Percentiles rank a stretch among this genome's conserved stretches.
These are phyloP conservation scores for Ceratobasidium sp. DNA, from an alignment of 1,284 basidiomycete genomes.

Conservation along the genomic window DNA sequence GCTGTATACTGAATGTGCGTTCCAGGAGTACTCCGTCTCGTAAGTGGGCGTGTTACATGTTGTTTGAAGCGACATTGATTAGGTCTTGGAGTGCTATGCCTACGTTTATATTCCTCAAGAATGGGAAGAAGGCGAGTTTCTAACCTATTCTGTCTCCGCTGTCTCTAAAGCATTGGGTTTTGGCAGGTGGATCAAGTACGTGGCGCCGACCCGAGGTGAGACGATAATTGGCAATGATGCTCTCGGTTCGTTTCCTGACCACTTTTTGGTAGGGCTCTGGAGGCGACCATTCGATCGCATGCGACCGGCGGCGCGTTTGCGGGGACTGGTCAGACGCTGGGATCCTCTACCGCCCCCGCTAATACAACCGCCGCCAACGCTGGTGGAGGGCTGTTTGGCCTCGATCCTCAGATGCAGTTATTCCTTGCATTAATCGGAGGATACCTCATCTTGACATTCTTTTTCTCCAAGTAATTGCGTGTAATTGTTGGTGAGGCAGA, in stretches of 20 bases:
- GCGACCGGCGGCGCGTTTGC: conserved; percentile 57
- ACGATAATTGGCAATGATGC: conserved; percentile 18
- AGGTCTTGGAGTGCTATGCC: conserved; percentile 58
- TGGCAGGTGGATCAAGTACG: conserved; percentile 62
- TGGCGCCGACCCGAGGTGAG: conserved; percentile 70
- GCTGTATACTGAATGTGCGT: background rate
- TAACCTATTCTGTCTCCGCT: background rate
- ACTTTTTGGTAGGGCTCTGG: conserved; percentile 57
- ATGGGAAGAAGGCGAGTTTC: conserved; percentile 56
- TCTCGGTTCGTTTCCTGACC: conserved; percentile 12
- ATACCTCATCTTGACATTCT: conserved; percentile 53
- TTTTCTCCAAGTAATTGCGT: conserved; percentile 56
- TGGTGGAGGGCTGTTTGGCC: conserved; percentile 52
- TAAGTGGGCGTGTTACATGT: conserved; percentile 62
- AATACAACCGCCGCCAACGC: conserved; percentile 49
- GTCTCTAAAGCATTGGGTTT: background rate
- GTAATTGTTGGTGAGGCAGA: no score
- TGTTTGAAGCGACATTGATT: background rate
- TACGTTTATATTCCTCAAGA: conserved; percentile 76
- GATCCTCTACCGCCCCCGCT: conserved; percentile 45
- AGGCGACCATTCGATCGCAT: conserved; percentile 61
- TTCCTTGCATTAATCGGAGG: conserved; percentile 64
- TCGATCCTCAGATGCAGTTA: conserved; percentile 70
- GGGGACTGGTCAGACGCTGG: conserved; percentile 75
- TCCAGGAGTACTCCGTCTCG: conserved; percentile 59